Base-by-base conservation (phyloP, 2,329 filamentous ascomycete species). In the Lecanicillium sp. region DNA sequence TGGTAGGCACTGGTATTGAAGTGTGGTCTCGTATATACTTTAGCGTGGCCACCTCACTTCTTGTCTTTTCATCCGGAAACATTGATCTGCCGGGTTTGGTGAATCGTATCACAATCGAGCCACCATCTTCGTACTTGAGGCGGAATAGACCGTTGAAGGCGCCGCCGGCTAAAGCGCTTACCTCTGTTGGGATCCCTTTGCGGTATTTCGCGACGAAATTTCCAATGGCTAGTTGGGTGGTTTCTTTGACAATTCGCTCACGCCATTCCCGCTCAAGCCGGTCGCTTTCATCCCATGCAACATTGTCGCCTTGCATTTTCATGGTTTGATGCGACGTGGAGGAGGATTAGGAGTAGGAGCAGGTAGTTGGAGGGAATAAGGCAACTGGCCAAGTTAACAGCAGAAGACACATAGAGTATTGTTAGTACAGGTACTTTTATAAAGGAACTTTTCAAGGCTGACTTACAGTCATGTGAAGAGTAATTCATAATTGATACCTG, bases 41-140 rank as follows among this genome's bases (percentile, higher is more conserved):
- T 6, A 45, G 42, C 4, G 25, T 20, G 14, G 45, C 45, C 6
- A 47, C 41, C 33, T 47, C 45, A 14, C 39, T 43, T 5, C 27
- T 36, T 2, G 45, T 31, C 36, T 43, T 45, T 30, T 47, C 38
- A n/a, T 45, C 39, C 12, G 43, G 43, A 13, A 47, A 43, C 37
- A 39, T 43, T 5, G 41, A 29, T 15, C 18, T 34, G 6, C 39
- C 39, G 2, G 45, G 38, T 14, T 41, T 38, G 3, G 39, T 18
- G 19, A 47, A 44, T 12, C 41, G 37, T 3, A 35, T 35, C 5
- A 35, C 36, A 9, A 20, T 29, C 11, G 36, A 38, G 12, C 20
- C 29, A 4, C 29, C 36, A 12, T 38, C 36, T 17, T 35, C 12
- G 15, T 29, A 39, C 7, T 30, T 15, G 30, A 39, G 28, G 11